Conservation (phyloP, 2,329 filamentous ascomycete genomes). For the Dothideomycetidae sp. region DNA sequence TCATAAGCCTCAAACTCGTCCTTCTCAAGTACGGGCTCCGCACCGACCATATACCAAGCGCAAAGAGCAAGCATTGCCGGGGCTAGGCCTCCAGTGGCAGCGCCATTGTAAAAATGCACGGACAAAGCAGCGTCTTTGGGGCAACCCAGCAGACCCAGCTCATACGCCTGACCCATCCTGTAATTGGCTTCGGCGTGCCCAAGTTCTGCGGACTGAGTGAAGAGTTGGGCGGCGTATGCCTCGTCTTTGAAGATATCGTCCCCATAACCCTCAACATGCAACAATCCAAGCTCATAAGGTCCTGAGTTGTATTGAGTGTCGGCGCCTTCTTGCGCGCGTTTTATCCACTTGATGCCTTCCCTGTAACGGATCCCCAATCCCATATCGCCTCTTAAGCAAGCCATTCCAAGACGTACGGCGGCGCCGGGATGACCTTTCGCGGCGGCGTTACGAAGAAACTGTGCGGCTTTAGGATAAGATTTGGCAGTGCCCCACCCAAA, state of each 20-base stretch:
- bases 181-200: conserved; percentile 77
- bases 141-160: conserved; percentile 76
- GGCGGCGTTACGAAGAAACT: conserved; percentile 80
- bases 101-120: conserved; percentile 93
- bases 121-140: conserved; percentile 83
- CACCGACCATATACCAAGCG: conserved; percentile 96
- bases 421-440: conserved; percentile 92
- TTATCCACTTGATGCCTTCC: conserved; percentile 93
- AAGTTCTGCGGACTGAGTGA: conserved; percentile 85
- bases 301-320: conserved; percentile 86
- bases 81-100: conserved; percentile 70
- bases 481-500: conserved; percentile 94
- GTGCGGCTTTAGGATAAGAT: conserved; percentile 79
- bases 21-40: conserved; percentile 79
- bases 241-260: conserved; percentile 89
- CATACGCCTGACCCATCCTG: conserved; percentile 89
- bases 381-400: conserved; percentile 78
- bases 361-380: conserved; percentile 70
- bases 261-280: conserved; percentile 89
- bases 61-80: conserved; percentile 96
- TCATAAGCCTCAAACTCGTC: conserved; percentile 94
- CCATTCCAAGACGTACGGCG: conserved; percentile 81
- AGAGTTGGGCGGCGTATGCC: conserved; percentile 79
- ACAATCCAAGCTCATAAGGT: conserved; percentile 73
- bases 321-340: conserved; percentile 77